Evolutionary conservation across 2,329 filamentous ascomycete genomes (phyloP), one percentile per base, ranked within the genome.

Genomic region (Microsporum audouinii): DNA sequence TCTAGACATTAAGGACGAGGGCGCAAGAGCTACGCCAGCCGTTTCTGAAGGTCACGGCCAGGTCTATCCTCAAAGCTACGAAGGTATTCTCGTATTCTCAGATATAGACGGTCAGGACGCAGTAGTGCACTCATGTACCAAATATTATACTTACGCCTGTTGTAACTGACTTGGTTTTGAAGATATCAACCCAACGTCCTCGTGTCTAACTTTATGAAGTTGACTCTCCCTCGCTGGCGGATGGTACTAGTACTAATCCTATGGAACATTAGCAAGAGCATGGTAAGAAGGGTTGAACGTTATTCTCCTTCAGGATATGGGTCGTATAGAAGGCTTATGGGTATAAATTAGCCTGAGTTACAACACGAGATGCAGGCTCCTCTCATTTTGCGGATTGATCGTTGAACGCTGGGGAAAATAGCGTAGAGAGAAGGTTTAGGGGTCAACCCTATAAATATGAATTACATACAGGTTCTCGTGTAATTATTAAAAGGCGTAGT

Each of bases 1-100:
- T 64, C 2, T 62, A 57, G 62, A 57, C 62, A 6, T 5, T 33
- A 23, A 33, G 49, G 33, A 4, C 3, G 17, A 6, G 27, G 29
- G 27, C 10, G 10, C 10, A 55, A 10, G 14, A 55, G 10, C 10
- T 12, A 8, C 2, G 33, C 27, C 49, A 7, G 1, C 6, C 27
- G 27, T 55, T 55, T 55, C 23, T 36, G 6, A 33, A 33, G n/a
- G 33, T 14, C 27, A 17, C 5, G 12, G 49, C 49, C 12, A 33
- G 33, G 33, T 34, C 49, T 14, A 7, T 55, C n/a, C 49, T 55
- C 29, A 3, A 31, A 55, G 49, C 5, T 33, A 12, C 33, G 5
- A 33, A 33, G 10, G 49, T n/a, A 33, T 33, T 31, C 17, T 17
- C 29, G 49, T n/a, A 33, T 33, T 31, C 17, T 17, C 29, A 17